A percentile compares a stretch with the other conserved stretches of the same genome.
Conservation (phyloP, 768 basidiomycete genomes). For the Lentinula detonsa region DNA sequence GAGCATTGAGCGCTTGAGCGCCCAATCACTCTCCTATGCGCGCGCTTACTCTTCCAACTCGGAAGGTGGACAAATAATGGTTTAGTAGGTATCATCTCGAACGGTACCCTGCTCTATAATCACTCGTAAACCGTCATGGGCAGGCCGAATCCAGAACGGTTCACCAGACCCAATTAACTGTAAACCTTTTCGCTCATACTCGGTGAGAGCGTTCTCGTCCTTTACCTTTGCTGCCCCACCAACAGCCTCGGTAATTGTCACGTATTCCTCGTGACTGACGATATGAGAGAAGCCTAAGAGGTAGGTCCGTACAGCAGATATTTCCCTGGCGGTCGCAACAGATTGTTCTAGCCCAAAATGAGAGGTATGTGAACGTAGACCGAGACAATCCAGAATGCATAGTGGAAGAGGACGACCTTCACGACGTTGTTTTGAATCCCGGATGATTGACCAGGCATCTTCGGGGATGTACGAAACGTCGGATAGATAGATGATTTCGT, state of each 20-base stretch:
- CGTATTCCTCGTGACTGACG: constrained; percentile 73
- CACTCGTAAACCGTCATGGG: constrained; percentile 68
- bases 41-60: no score
- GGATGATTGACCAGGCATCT: constrained; percentile 53
- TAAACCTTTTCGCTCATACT: constrained; percentile 34
- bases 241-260: constrained; percentile 51
- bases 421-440: constrained; percentile 12
- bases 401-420: constrained; percentile 35
- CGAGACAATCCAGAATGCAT: constrained; percentile 74
- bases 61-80: no score
- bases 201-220: constrained; percentile 19
- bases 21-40: no score
- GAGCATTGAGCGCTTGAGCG: no score
- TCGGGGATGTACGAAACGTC: constrained; percentile 82
- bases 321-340: constrained; percentile 44
- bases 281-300: constrained; percentile 73
- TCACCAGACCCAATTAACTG: constrained; percentile 41
- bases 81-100: constrained; percentile 45
- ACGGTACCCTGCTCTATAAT: constrained; percentile 37
- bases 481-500: constrained; percentile 69
- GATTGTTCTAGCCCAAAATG: constrained; percentile 74
- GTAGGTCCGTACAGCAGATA: constrained; percentile 62
- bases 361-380: constrained; percentile 60
- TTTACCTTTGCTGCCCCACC: constrained; percentile 22
- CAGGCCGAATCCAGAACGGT: constrained; percentile 59